Base-by-base conservation (phyloP, 495 filamentous ascomycete genomes). In the Opeltia flavorubescens region DNA sequence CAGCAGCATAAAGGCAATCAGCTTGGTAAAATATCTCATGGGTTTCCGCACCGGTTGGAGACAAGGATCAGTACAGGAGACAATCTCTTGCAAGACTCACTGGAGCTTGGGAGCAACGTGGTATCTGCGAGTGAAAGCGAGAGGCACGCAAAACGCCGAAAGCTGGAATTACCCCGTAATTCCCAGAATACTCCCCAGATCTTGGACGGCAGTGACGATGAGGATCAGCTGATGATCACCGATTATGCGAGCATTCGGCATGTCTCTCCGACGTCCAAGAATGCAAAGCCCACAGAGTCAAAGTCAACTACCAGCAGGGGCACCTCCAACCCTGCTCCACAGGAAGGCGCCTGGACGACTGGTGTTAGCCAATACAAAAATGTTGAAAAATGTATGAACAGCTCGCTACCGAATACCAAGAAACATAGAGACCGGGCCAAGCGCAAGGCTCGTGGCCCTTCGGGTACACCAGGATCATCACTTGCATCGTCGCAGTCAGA, bases 331-430 rank as follows among this genome's bases (percentile, higher is more conserved):
- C 38, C 17, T 23, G 25, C 21, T 20, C 38, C 29, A 13, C 29
- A 6, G 29, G 13, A 31, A 13, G 6, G 6, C 29, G 29, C 29
- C 13, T 13, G 6, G 6, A 31, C 6, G 6, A 31, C 13, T 13
- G 29, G 29, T 31, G 29, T 31, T 6, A 6, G 13, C 6, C 6
- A 55, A 43, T 52, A 36, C 33, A 34, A 43, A 27, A 29, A 17
- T 3, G 34, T 55, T 26, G 53, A 55, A 35, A 12, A 20, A 12
- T 36, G 44, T 21, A 55, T 55, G 53, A 43, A 50, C 17, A 50
- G 42, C 42, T 29, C n/a, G 18, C 34, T 35, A 18, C 40, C 33
- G 6, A 47, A 25, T 4, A 44, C 17, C 18, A 55, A 47, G 28
- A 33, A 46, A 35, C 50, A 46, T 6, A 30, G 27, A 25, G 27